Evolutionary conservation across 2,329 filamentous ascomycete species (phyloP), one percentile per base, ranked within the genome.

Genomic region (Phialophora chinensis): DNA sequence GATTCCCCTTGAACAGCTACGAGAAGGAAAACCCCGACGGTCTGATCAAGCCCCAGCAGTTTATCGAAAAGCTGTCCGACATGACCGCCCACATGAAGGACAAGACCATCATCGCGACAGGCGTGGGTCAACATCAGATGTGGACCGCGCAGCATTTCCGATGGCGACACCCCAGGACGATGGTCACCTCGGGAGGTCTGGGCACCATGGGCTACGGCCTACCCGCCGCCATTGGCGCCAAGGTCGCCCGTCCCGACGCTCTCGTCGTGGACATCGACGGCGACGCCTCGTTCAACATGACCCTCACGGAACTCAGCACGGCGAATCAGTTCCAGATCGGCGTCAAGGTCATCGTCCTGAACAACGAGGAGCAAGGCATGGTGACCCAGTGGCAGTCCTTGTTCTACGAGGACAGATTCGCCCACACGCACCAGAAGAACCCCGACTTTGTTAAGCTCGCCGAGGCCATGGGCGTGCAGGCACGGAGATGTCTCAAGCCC

Each of bases 271-370:
- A 98, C 79, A 96, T 98, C 75, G 95, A 99, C 77, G 95, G 95
- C 69, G 95, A 98, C 78, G 95, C 94, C n/a, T 97, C 93, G 3
- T 98, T 99, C 84, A 92, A 92, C 85, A 98, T 99, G 95, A 98
- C 95, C 5, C 85, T 97, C 66, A 97, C 94, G 1, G 95, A 99
- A 82, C 88, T 99, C 61, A 91, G 91, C 54, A 97, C 94, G 1
- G 93, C 93, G 50, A 88, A 91, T 8, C 93, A 99, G 81, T 98
- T 98, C 84, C 91, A 95, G 82, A 97, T 98, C 78, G 93, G 91
- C 71, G 90, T 96, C 79, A 98, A 98, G 86, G 86, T 98, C 67
- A 92, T 98, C 73, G 85, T 98, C 29, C 80, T 99, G 63, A 98
- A 98, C 85, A 99, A 97, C 79, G 93, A 96, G 79, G 93, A 98